phyloP scores from a whole-genome alignment of 805 yeast genomes.

The Blastobotrys chiropterorum region DNA sequence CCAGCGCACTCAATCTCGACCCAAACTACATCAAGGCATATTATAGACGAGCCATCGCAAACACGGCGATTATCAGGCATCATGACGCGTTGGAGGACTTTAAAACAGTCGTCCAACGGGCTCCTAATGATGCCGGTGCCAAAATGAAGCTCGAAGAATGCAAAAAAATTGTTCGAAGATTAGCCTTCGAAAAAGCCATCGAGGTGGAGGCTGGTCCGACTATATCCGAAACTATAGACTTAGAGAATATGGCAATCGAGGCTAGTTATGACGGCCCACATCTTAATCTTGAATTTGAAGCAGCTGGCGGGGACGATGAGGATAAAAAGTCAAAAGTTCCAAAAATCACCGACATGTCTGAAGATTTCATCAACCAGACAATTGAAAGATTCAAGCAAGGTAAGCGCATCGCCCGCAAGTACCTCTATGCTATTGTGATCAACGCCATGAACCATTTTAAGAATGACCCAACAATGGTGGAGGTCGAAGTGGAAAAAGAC shows the following conservation, averaged over 20 bases:
- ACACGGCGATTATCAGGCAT: constrained; percentile 68
- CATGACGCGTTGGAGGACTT: constrained; percentile 69
- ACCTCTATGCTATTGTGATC: constrained; percentile 74
- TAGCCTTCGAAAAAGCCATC: constrained; percentile 83
- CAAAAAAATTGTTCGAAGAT: constrained; percentile 56
- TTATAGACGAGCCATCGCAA: constrained; percentile 80
- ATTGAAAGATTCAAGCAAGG: constrained; percentile 69
- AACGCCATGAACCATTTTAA: constrained; percentile 60
- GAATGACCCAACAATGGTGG: constrained; percentile 70
- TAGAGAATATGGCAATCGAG: constrained; percentile 31
- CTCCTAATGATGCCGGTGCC: constrained; percentile 69
- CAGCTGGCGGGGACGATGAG: constrained; percentile 19
- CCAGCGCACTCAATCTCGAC: constrained; percentile 61
- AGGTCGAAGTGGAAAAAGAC: constrained; percentile 39
- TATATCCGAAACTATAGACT: constrained; percentile 37
- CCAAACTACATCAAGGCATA: constrained; percentile 68
- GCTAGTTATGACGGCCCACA: constrained; percentile 54
- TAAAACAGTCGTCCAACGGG: constrained; percentile 49
- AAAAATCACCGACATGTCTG: constrained; percentile 29
- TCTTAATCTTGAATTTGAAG: constrained; percentile 38
- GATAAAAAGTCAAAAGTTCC: constrained; percentile 24
- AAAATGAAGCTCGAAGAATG: constrained; percentile 56
- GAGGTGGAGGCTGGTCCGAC: constrained; percentile 57
- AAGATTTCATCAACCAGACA: constrained; percentile 56
- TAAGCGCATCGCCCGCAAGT: constrained; percentile 68